phyloP scores from a whole-genome alignment of 192 early-diverging fungal genomes.

The Coemansia sp. region DNA sequence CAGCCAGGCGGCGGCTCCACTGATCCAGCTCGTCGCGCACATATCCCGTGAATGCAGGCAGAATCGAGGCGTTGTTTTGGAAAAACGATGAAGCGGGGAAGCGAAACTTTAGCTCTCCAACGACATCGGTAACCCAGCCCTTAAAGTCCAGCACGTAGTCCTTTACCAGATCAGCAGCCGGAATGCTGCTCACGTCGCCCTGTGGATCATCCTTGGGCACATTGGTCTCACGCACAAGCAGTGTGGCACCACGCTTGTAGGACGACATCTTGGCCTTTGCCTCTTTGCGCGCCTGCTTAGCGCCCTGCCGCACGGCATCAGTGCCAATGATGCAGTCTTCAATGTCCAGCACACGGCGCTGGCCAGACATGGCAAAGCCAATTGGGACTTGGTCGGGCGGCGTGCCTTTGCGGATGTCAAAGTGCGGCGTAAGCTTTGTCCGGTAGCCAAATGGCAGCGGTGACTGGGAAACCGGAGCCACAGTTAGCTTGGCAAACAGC shows the following conservation, averaged over 20 bases:
- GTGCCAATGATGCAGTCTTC: constrained; percentile 70
- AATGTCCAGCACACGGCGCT: constrained; percentile 67
- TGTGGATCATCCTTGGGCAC: constrained; percentile 24
- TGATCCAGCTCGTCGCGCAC: constrained; percentile 63
- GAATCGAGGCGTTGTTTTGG: constrained; percentile 71
- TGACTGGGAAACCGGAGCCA: constrained; percentile 56
- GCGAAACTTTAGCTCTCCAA: constrained; percentile 62
- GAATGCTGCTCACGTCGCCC: constrained; percentile 19
- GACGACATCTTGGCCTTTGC: constrained; percentile 58
- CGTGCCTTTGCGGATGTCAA: constrained; percentile 59
- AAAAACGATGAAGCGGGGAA: constrained; percentile 71
- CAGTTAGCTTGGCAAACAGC: constrained; percentile 44
- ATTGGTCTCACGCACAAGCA: constrained; percentile 65
- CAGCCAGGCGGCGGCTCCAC: constrained; percentile 29
- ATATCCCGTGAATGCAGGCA: constrained; percentile 65
- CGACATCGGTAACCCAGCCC: constrained; percentile 61
- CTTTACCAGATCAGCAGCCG: constrained; percentile 49
- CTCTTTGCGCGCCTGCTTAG: constrained; percentile 50
- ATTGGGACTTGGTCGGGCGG: constrained; percentile 54
- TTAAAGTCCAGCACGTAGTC: constrained; percentile 62
- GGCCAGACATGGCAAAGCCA: constrained; percentile 64
- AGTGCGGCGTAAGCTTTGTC: constrained; percentile 72
- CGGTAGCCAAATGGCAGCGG: constrained; percentile 65
- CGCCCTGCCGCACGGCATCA: constrained; percentile 62
- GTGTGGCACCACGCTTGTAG: constrained; percentile 63